A percentile compares a stretch with the other conserved stretches of the same genome.
Evolutionary conservation across 768 basidiomycete species (phyloP).

Genomic region (Thelephora aurantiotincta): DNA sequence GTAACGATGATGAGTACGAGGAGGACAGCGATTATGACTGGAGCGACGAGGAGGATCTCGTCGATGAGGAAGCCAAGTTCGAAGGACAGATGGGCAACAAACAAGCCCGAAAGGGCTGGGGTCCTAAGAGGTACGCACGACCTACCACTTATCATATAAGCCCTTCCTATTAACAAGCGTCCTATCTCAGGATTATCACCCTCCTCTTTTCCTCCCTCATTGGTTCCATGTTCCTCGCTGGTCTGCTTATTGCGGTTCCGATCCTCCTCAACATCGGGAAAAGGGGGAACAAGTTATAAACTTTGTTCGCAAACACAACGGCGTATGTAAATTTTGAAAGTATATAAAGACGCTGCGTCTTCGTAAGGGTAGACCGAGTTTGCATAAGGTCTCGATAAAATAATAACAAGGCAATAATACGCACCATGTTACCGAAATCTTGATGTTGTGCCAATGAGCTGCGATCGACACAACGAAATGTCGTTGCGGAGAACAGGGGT

Average conservation of each 20-base stretch:
- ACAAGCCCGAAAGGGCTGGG: constrained; percentile 31
- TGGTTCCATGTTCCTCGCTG: constrained; percentile 55
- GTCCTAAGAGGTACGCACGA: constrained; percentile 34
- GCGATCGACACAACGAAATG: too few relatives aligned
- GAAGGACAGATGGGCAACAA: constrained; percentile 42
- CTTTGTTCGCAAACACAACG: too few relatives aligned
- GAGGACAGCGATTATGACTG: constrained; percentile 56
- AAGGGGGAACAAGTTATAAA: too few relatives aligned
- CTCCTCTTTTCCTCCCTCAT: constrained; percentile 60
- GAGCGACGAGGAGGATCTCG: constrained; percentile 67
- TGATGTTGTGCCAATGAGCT: too few relatives aligned
- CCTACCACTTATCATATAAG: neutral
- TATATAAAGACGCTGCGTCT: too few relatives aligned
- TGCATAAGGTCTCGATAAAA: too few relatives aligned
- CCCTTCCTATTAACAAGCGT: neutral
- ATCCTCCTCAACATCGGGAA: constrained; percentile 48
- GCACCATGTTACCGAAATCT: too few relatives aligned
- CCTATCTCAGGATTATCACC: constrained; percentile 33
- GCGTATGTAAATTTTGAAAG: too few relatives aligned
- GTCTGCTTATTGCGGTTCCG: constrained; percentile 43
- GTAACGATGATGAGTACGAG: constrained; percentile 41
- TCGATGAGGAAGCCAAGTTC: constrained; percentile 55
- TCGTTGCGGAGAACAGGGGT: too few relatives aligned
- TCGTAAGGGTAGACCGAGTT: too few relatives aligned
- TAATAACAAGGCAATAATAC: too few relatives aligned